These are phyloP conservation scores for Didymella pinodella DNA, from an alignment of 2,329 filamentous ascomycete species.

Conservation along the genomic window DNA sequence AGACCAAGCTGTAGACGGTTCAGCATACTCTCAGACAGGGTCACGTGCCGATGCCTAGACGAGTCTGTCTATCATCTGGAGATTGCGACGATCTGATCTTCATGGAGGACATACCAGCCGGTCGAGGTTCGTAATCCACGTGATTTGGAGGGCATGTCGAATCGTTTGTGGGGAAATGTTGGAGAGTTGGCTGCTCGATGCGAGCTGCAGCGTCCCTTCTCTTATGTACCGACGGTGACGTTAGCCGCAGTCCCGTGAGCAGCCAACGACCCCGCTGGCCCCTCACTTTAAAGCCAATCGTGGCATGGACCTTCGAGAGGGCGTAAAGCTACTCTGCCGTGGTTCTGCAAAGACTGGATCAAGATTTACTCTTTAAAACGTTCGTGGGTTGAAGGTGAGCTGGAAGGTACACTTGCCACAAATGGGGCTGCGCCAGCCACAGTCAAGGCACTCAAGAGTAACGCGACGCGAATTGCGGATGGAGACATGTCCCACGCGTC, in stretches of 20 bases:
- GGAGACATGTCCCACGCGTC: neutral
- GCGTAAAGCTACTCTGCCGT: neutral
- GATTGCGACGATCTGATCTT: neutral
- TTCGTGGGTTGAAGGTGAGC: neutral
- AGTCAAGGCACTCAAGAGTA: neutral
- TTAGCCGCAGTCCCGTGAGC: constrained; percentile 15
- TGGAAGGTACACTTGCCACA: neutral
- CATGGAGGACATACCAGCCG: constrained; percentile 48
- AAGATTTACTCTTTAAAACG: neutral
- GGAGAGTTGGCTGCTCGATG: constrained; percentile 10
- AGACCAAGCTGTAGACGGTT: constrained; percentile 49
- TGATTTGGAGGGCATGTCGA: constrained; percentile 51
- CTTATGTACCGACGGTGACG: constrained; percentile 7
- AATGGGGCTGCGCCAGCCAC: neutral
- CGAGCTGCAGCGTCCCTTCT: constrained; percentile 12
- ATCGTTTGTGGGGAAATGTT: constrained; percentile 13
- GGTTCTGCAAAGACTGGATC: neutral
- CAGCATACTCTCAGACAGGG: constrained; percentile 4
- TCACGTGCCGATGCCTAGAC: neutral
- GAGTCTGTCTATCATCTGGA: neutral
- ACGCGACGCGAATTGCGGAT: neutral
- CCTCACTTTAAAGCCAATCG: constrained; percentile 10
- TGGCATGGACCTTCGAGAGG: neutral
- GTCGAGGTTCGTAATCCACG: constrained; percentile 55
- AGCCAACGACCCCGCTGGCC: constrained; percentile 14